A percentile compares a stretch with the other conserved stretches of the same genome.
Conservation (phyloP, 2,329 filamentous ascomycete genomes). For the Talaromyces atroroseus region DNA sequence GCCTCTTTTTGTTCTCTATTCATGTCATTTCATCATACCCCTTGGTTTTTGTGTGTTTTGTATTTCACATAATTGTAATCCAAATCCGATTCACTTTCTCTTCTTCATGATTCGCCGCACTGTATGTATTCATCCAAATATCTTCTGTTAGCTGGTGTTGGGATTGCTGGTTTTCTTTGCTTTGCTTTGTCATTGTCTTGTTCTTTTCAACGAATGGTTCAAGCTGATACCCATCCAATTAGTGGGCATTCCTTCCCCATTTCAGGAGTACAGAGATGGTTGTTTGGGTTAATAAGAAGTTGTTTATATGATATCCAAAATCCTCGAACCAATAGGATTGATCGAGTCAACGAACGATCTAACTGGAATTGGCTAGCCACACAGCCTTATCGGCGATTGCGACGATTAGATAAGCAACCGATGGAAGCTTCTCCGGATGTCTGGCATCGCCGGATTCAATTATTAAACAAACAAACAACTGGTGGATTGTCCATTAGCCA, state of each 20-base stretch:
- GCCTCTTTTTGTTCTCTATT: background rate
- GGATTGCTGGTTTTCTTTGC: background rate
- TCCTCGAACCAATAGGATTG: too few species aligned
- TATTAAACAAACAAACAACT: background rate
- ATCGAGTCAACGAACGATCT: too few species aligned
- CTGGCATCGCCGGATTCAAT: background rate
- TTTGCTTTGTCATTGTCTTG: background rate
- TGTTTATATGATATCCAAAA: background rate
- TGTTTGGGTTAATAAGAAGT: background rate
- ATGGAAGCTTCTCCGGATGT: constrained; percentile 14
- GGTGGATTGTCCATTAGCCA: background rate
- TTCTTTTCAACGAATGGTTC: background rate
- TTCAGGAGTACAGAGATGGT: background rate
- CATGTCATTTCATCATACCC: background rate
- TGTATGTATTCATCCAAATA: background rate
- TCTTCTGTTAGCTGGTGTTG: background rate
- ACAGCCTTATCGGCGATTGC: background rate
- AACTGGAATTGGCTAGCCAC: background rate
- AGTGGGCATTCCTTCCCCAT: background rate
- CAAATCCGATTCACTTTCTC: background rate
- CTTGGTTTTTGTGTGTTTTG: background rate
- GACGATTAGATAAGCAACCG: constrained; percentile 12
- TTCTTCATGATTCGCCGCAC: background rate
- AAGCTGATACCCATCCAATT: constrained; percentile 4
- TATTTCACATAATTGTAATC: background rate